Evolutionary conservation across 2,329 filamentous ascomycete genomes (phyloP), one percentile per base, ranked within the genome.

Genomic region (Amesomyces nigricolor): DNA sequence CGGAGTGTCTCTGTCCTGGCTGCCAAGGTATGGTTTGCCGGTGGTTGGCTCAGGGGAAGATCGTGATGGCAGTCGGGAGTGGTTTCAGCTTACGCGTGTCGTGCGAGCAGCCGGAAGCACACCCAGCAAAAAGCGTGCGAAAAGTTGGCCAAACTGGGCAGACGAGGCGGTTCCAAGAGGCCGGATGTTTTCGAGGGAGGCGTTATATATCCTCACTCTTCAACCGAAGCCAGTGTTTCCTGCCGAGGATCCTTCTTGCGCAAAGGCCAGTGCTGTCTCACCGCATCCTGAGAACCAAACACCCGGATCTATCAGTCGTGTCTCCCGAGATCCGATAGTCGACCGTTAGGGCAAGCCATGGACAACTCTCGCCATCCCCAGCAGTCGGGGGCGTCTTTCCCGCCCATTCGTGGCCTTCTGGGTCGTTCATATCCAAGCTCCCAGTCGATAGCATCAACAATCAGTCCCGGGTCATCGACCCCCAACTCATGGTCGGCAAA

Each of bases 401-500:
- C 44, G 1, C 45, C 51, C 7, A 32, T 51, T 52, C 53, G 44
- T 46, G 51, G 39, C 38, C 56, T 39, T 11, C 44, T 61, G 11
- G 37, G 43, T 16, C 51, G 47, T 30, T 58, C 61, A 2, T 51
- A 53, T 6, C 58, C 59, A 13, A 63, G 64, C 54, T 58, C 57
- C 6, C 59, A 62, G 9, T 65, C 63, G 9, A 38, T 63, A 19
- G 51, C 56, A 6, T 62, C 62, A 1, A 52, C 58, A 19, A 14
- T 49, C 35, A 62, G 61, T 22, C 58, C 61, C 2, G 60, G 58
- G 0, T 38, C 26, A 11, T 57, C 59, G 13, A 60, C 58, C 11
- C 62, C 59, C 5, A 47, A 42, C 37, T 57, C 58, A 3, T 64
- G 61, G 61, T 56, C 44, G 19, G 61, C 52, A 9, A 61, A 51